Percentiles rank a stretch among this genome's conserved stretches.
Conservation (phyloP, 2,329 filamentous ascomycete genomes). For the Epichloe elymi region DNA sequence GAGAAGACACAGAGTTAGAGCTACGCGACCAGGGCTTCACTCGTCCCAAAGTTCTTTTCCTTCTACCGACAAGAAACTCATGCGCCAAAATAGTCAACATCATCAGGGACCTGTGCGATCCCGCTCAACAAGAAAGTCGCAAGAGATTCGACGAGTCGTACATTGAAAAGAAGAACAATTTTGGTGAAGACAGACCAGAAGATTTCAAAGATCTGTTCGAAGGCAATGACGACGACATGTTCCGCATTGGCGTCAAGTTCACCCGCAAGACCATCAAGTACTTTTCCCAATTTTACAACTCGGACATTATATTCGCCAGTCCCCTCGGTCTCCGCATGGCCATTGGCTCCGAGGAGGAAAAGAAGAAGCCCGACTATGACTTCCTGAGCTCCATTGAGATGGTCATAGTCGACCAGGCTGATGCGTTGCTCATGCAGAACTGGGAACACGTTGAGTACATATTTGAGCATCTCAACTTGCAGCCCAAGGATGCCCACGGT, state of each 20-base stretch:
- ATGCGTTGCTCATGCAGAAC: constrained; percentile 93
- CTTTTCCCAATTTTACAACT: constrained; percentile 91
- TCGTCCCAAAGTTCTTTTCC: constrained; percentile 79
- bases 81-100: constrained; percentile 67
- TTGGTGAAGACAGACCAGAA: constrained; percentile 61
- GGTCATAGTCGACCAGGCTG: constrained; percentile 79
- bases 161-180: constrained; percentile 48
- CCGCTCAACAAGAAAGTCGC: constrained; percentile 89
- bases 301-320: constrained; percentile 86
- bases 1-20: constrained; percentile 52
- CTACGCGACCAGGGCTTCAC: constrained; percentile 91
- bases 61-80: constrained; percentile 78
- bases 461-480: constrained; percentile 80
- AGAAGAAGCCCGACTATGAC: constrained; percentile 59
- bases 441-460: constrained; percentile 94
- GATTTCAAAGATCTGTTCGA: constrained; percentile 85
- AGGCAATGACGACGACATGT: constrained; percentile 96
- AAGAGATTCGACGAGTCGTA: constrained; percentile 85
- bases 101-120: constrained; percentile 62
- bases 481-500: constrained; percentile 79
- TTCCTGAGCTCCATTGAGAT: constrained; percentile 91
- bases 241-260: constrained; percentile 90
- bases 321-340: constrained; percentile 82
- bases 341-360: constrained; percentile 62
- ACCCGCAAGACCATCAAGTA: constrained; percentile 92